Base-by-base conservation (phyloP, 345 rosid genomes). In the Dimocarpus longan region DNA sequence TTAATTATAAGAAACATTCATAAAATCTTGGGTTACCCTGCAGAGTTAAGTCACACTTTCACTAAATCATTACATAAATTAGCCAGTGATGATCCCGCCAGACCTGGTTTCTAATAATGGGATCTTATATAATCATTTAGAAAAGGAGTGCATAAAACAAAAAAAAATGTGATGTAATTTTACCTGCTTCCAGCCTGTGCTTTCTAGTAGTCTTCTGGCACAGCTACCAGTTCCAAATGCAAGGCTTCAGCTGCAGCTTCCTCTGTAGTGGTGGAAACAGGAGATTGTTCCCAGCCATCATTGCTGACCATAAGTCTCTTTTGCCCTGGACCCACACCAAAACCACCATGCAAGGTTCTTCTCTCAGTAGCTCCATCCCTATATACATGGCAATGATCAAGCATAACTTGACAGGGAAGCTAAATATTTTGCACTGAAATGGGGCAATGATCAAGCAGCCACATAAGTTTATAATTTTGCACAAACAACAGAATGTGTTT, bases 121-220 rank as follows among this genome's bases (percentile, higher is more conserved):
- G 43, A 46, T 28, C 50, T 16, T 28, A 21, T 4, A 26, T 15
- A 10, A 64, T 10, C 39, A 66, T n/a, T 37, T 66, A 57, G 11
- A 22, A 6, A 50, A n/a, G 13, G 19, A 18, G 28, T 39, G 15
- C 46, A 9, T 39, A 26, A 56, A 28, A 32, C 21, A 19, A 13
- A 0, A 8, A 37, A 37, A 57, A 68, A 74, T 57, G 11, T 75
- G 8, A 64, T 24, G 3, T 52, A 72, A 63, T 40, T 24, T 73
- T 86, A 89, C 97, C 95, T 95, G 93, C 78, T 87, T 93, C 97
- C 97, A 95, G 57, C 98, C 97, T 95, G 92, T 93, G 85, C 85
- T 86, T 86, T 92, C 86, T 52, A 95, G 91, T 54, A 95, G 88
- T 76, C 79, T 93, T 84, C 95, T 88, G 75, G 92, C 97, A 83